These are phyloP conservation scores for Saprolegnia diclina DNA, from an alignment of 352 stramenopile genomes.

Conservation along the genomic window DNA sequence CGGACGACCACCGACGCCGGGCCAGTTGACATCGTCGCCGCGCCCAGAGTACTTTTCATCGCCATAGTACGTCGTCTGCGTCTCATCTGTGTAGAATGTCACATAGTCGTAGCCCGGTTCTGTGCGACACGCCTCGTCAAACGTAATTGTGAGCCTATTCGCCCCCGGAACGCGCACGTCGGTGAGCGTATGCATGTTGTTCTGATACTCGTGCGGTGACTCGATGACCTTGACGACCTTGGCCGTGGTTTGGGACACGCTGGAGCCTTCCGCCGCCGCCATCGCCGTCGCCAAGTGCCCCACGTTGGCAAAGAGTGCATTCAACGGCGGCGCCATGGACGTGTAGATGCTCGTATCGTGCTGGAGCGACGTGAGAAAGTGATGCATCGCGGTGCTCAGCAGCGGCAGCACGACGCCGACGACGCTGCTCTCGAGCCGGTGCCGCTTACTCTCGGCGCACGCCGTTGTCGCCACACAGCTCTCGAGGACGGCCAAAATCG, in stretches of 20 bases:
- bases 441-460: no score
- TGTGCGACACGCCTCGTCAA: constrained; percentile 72
- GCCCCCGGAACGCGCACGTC: constrained; percentile 69
- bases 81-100: constrained; percentile 75
- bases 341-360: neutral
- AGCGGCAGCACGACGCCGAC: constrained; percentile 2
- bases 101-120: constrained; percentile 86
- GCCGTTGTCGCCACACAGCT: neutral
- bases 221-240: constrained; percentile 37
- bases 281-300: neutral
- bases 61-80: constrained; percentile 52
- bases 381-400: constrained; percentile 9
- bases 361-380: neutral
- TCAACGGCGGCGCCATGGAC: neutral
- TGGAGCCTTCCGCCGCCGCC: neutral
- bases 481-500: neutral
- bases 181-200: constrained; percentile 61
- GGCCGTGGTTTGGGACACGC: neutral
- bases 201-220: constrained; percentile 74
- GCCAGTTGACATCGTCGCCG: constrained; percentile 74
- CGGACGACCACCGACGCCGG: constrained; percentile 49
- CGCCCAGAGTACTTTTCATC: constrained; percentile 64
- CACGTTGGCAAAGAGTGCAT: neutral
- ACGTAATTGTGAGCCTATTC: constrained; percentile 63
- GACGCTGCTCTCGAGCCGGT: neutral